A percentile compares a stretch with the other conserved stretches of the same genome.
Conservation (phyloP, 2,329 filamentous ascomycete genomes). For the Xylaria sp. region DNA sequence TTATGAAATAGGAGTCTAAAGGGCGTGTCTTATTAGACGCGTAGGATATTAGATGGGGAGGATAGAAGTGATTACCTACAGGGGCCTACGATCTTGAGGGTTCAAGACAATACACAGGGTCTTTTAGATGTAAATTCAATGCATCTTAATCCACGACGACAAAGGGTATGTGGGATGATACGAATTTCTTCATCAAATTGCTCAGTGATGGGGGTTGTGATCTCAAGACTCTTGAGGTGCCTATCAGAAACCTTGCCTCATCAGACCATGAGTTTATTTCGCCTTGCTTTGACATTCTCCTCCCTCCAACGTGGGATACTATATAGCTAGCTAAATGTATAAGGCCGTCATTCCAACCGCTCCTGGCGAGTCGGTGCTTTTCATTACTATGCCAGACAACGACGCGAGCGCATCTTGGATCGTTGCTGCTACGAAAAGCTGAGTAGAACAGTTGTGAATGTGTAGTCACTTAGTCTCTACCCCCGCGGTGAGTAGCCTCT, state of each 20-base stretch:
- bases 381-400: neutral
- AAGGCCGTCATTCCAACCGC: neutral
- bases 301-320: neutral
- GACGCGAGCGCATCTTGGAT: neutral
- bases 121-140: no score
- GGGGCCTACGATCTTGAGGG: no score
- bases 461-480: neutral
- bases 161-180: no score
- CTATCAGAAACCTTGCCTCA: neutral
- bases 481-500: neutral
- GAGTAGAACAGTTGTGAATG: neutral
- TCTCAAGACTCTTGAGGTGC: neutral
- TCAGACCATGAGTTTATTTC: neutral
- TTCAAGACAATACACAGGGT: no score
- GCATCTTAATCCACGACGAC: no score
- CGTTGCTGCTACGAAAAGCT: neutral
- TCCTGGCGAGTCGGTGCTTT: no score
- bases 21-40: no score
- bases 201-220: neutral
- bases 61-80: no score
- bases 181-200: neutral
- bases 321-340: neutral
- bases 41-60: no score
- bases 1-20: no score
- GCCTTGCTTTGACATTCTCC: neutral